Evolutionary conservation across 306 rosid species (phyloP).

Genomic region (Sesbania bispinosa): DNA sequence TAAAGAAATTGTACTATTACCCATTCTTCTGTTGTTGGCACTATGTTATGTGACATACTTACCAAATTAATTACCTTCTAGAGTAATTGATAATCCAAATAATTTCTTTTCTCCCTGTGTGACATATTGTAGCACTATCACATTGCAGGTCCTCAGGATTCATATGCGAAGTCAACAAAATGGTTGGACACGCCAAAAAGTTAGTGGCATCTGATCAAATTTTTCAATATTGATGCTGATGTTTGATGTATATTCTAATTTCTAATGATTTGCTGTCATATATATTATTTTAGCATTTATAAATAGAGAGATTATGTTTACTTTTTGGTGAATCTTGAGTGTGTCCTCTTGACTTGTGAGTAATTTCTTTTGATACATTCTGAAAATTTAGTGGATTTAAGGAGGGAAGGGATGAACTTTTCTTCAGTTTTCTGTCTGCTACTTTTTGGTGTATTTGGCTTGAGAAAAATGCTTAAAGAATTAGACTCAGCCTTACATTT

Average conservation of each 20-base stretch:
- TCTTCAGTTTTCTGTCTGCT: background rate
- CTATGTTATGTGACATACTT: background rate
- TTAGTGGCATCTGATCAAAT: slow-evolving; percentile 21
- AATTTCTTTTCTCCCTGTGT: background rate
- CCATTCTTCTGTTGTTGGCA: background rate
- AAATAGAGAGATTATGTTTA: background rate
- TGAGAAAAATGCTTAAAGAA: background rate
- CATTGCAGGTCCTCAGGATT: slow-evolving; percentile 54
- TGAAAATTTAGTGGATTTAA: background rate
- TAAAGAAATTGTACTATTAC: background rate
- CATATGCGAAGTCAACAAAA: slow-evolving; percentile 47
- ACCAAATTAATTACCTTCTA: background rate
- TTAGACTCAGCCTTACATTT: background rate
- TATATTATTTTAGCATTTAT: background rate
- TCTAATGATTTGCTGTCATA: background rate
- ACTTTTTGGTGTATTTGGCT: background rate
- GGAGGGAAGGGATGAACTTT: background rate
- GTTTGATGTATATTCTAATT: background rate
- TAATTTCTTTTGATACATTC: background rate
- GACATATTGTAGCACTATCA: slow-evolving; percentile 22
- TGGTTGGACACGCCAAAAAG: slow-evolving; percentile 72
- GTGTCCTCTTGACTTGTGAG: background rate
- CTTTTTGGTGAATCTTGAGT: background rate
- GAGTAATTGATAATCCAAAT: background rate
- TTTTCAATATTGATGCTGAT: background rate